A percentile compares a stretch with the other conserved stretches of the same genome.
Conservation (phyloP, 2,329 filamentous ascomycete genomes). For the Penicillium aurantiogriseum region DNA sequence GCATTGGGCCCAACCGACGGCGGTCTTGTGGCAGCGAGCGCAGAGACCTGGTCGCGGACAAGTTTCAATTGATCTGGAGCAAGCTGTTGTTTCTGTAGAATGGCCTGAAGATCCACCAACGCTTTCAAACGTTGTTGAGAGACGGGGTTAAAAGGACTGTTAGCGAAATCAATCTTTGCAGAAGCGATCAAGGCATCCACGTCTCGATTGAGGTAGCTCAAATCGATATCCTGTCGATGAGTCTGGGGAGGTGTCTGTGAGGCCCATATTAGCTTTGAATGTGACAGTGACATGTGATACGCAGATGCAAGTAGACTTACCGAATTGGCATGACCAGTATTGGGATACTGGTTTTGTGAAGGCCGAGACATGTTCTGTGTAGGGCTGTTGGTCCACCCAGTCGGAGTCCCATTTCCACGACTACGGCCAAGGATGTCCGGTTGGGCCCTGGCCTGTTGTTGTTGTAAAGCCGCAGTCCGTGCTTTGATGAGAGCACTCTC, state of each 20-base stretch:
- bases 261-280: slow-evolving; percentile 15
- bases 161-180: slow-evolving; percentile 71
- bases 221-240: slow-evolving; percentile 46
- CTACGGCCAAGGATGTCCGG: slow-evolving; percentile 55
- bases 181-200: slow-evolving; percentile 73
- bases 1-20: slow-evolving; percentile 18
- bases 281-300: too few species aligned
- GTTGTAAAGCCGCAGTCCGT: slow-evolving; percentile 54
- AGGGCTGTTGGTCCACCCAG: slow-evolving; percentile 68
- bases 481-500: slow-evolving; percentile 92
- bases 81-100: slow-evolving; percentile 74
- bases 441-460: slow-evolving; percentile 52
- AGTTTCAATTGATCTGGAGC: slow-evolving; percentile 77
- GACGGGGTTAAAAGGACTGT: slow-evolving; percentile 71
- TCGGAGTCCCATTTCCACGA: slow-evolving; percentile 53
- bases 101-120: slow-evolving; percentile 77
- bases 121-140: slow-evolving; percentile 79
- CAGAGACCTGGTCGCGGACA: slow-evolving; percentile 80
- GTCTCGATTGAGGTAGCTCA: slow-evolving; percentile 77
- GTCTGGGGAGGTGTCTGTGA: slow-evolving; percentile 34
- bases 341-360: slow-evolving; percentile 29
- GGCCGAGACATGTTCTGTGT: slow-evolving; percentile 51
- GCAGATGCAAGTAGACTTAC: slow-evolving; percentile 7
- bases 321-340: slow-evolving; percentile 29
- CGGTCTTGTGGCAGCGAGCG: slow-evolving; percentile 56